Conservation (phyloP, 306 rosid genomes). For the Abrus pulchellus region DNA sequence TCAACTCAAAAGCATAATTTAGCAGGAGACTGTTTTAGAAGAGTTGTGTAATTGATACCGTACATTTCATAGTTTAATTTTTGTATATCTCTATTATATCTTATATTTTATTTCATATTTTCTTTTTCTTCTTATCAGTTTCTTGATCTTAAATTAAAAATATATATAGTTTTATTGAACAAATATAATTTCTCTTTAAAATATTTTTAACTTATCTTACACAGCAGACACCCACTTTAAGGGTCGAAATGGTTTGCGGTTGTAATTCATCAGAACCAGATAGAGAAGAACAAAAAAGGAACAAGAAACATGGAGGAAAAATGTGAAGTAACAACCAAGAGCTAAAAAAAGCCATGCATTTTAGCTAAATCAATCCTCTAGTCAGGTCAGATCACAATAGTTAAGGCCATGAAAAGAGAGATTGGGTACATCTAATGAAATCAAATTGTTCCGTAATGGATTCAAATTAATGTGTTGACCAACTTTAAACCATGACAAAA, state of each 20-base stretch:
- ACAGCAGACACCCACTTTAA: not conserved
- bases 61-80: too few relatives aligned
- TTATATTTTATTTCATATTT: too few relatives aligned
- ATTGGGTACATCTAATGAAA: conserved; percentile 41
- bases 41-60: too few relatives aligned
- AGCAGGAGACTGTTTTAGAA: not conserved
- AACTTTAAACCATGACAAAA: conserved; percentile 36
- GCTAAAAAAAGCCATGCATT: not conserved
- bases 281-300: conserved; percentile 34
- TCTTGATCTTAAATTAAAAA: too few relatives aligned
- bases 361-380: conserved; percentile 4
- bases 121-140: too few relatives aligned
- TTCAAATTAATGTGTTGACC: conserved; percentile 54
- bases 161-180: too few relatives aligned
- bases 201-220: not conserved
- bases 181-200: too few relatives aligned
- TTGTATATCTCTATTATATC: too few relatives aligned
- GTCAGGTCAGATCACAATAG: conserved; percentile 24
- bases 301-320: not conserved
- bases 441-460: conserved; percentile 51
- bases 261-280: conserved; percentile 10
- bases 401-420: conserved; percentile 19
- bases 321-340: not conserved
- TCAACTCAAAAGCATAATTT: not conserved
- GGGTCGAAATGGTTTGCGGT: conserved; percentile 19